These are phyloP conservation scores for Tylopilus intermedius DNA, from an alignment of 768 basidiomycete species.

Conservation along the genomic window DNA sequence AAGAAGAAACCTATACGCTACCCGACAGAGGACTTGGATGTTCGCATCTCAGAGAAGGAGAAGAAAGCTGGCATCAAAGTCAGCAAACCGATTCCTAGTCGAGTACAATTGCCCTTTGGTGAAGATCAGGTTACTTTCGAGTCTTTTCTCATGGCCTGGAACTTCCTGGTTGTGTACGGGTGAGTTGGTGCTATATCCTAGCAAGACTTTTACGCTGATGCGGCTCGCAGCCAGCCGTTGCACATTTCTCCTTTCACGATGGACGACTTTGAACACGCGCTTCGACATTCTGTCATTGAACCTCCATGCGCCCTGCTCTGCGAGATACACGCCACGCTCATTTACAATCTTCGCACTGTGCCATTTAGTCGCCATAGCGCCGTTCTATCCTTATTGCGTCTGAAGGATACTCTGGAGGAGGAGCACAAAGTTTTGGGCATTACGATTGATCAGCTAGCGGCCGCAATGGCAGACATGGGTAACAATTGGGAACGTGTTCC, in stretches of 20 bases:
- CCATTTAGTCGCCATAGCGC: conserved; percentile 73
- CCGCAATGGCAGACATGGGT: conserved; percentile 74
- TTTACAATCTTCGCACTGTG: conserved; percentile 85
- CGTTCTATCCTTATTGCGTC: conserved; percentile 54
- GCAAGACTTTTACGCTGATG: conserved; percentile 1
- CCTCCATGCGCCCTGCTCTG: conserved; percentile 71
- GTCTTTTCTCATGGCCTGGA: conserved; percentile 86
- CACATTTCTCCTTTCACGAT: conserved; percentile 84
- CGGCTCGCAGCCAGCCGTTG: conserved; percentile 64
- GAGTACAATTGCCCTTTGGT: conserved; percentile 62
- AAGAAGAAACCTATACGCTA: conserved; percentile 90
- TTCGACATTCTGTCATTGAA: conserved; percentile 70
- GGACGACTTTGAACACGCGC: conserved; percentile 86
- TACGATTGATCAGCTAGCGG: conserved; percentile 55
- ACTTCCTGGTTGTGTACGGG: conserved; percentile 92
- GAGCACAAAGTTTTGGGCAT: conserved; percentile 50
- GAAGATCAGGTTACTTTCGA: conserved; percentile 66
- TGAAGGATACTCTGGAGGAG: conserved; percentile 37
- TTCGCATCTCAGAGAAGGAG: conserved; percentile 74
- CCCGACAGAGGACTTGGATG: conserved; percentile 88
- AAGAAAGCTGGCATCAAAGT: conserved; percentile 72
- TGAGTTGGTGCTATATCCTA: conserved; percentile 35
- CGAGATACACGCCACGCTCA: conserved; percentile 85
- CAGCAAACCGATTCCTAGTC: conserved; percentile 62
- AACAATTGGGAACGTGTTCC: conserved; percentile 84